Evolutionary conservation across 257 asterid genomes (phyloP), one percentile per base, ranked within the genome.

Genomic region (Misopates orontium): DNA sequence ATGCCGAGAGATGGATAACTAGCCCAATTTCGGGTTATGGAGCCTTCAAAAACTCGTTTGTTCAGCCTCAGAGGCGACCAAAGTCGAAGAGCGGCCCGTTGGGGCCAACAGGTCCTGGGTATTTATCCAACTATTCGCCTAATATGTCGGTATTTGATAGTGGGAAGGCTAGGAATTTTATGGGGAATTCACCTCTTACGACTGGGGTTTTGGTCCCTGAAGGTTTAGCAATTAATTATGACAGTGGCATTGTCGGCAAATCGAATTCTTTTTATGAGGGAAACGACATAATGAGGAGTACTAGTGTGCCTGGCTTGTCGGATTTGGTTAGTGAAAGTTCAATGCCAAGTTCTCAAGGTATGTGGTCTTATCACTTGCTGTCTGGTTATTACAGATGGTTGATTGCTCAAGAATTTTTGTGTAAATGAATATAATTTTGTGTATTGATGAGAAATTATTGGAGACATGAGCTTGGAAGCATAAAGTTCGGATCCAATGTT

Each of bases 1-100:
- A 90, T 68, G 98, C 98, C 10, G 98, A 93, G 80, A 81, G 97
- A 70, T 93, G 98, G 98, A 93, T 93, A 57, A 87, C 94, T 0
- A 93, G 98, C 58, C 98, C 98, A 0, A 39, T 92, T 69, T 85
- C 96, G 0, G 89, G 87, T 1, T 70, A 69, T 56, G 82, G 78
- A 12, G 49, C 70, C 19, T 66, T 70, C 78, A 83, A 67, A 60
- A 60, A 69, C 50, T 56, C 82, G 7, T 51, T 67, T 54, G 60
- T 77, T 50, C 95, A 76, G 42, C 73, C 82, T 50, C 80, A 81
- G 36, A 81, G 85, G 52, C 78, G 73, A 50, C 82, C 96, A 13
- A 87, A 83, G 84, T 89, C 98, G 0, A 92, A 87, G 82, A 92
- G 98, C 22, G 98, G 98, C 10, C 98, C 97, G 0, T 71, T 92